Conservation (phyloP, 2,329 filamentous ascomycete species). For the Paraphaeosphaeria sporulosa region DNA sequence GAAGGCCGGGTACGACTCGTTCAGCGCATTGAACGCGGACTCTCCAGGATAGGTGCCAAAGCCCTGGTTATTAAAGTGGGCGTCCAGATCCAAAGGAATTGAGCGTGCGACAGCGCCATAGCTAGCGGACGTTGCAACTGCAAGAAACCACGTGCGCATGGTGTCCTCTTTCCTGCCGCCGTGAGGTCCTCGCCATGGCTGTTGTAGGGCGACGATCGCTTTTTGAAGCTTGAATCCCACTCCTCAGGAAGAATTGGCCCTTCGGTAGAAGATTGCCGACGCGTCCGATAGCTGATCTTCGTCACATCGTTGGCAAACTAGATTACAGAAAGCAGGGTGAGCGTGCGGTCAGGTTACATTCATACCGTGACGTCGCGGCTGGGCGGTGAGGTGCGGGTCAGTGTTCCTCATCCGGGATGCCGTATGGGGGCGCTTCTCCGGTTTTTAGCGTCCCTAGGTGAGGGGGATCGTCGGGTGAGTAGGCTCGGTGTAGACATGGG, state of each 20-base stretch:
- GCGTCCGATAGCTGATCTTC: conserved; percentile 9
- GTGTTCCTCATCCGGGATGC: conserved; percentile 1
- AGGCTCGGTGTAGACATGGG: not conserved
- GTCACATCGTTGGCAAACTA: not conserved
- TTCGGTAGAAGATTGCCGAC: conserved; percentile 5
- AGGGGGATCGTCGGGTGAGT: conserved; percentile 7
- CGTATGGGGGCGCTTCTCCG: conserved; percentile 1
- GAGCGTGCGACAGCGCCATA: conserved; percentile 9
- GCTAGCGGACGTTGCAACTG: not conserved
- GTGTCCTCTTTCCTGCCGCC: not conserved
- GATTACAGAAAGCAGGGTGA: not conserved
- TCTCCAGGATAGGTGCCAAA: conserved; percentile 57
- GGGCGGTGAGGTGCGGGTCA: not conserved
- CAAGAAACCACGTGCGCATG: not conserved
- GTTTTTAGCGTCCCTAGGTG: not conserved
- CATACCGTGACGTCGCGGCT: conserved; percentile 7
- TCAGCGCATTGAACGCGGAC: conserved; percentile 54
- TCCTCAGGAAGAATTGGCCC: not conserved
- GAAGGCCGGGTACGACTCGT: conserved; percentile 53
- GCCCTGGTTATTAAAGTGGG: conserved; percentile 58
- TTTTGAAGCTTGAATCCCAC: not conserved
- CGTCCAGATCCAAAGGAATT: conserved; percentile 36
- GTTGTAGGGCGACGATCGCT: not conserved
- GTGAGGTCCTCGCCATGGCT: not conserved
- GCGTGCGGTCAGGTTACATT: not conserved